A percentile compares a stretch with the other conserved stretches of the same genome.
These are phyloP conservation scores for Sporisorium iseilematis-ciliati DNA, from an alignment of 1,284 basidiomycete genomes.

Conservation along the genomic window DNA sequence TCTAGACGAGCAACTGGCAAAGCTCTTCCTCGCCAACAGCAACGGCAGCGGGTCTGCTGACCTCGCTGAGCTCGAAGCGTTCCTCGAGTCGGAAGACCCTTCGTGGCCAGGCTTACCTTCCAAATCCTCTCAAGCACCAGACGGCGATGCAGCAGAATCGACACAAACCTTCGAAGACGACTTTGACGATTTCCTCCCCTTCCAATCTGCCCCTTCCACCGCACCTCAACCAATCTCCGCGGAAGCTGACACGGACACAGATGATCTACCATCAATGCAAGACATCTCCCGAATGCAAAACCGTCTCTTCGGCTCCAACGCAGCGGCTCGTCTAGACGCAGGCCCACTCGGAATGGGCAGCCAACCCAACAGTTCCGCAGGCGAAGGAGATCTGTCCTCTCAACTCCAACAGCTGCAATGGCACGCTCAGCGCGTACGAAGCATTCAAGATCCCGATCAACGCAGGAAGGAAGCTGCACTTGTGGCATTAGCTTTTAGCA, in stretches of 20 bases:
- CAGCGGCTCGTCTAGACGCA: slow-evolving; percentile 18
- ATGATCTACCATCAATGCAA: slow-evolving; percentile 19
- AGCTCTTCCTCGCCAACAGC: slow-evolving; percentile 31
- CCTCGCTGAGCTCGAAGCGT: slow-evolving; percentile 46
- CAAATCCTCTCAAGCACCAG: background rate
- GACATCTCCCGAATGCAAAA: slow-evolving; percentile 37
- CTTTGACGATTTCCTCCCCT: slow-evolving; percentile 50
- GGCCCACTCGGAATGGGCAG: slow-evolving; percentile 18
- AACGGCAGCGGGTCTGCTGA: slow-evolving; percentile 11
- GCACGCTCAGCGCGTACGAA: slow-evolving; percentile 48
- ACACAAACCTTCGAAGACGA: slow-evolving; percentile 37
- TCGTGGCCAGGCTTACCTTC: slow-evolving; percentile 31
- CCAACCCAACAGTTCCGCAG: background rate
- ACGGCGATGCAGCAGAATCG: background rate
- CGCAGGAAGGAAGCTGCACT: slow-evolving; percentile 45
- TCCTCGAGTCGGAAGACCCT: slow-evolving; percentile 47
- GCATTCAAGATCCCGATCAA: slow-evolving; percentile 43
- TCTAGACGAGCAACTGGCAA: slow-evolving; percentile 40
- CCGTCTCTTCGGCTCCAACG: slow-evolving; percentile 25
- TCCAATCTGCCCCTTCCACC: slow-evolving; percentile 21
- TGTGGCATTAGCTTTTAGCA: slow-evolving; percentile 48
- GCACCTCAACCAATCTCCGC: background rate
- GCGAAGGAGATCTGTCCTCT: slow-evolving; percentile 19
- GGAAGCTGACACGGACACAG: background rate
- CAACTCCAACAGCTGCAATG: slow-evolving; percentile 42